phyloP scores from a whole-genome alignment of 352 stramenopile genomes.

The Phytophthora hybrid region DNA sequence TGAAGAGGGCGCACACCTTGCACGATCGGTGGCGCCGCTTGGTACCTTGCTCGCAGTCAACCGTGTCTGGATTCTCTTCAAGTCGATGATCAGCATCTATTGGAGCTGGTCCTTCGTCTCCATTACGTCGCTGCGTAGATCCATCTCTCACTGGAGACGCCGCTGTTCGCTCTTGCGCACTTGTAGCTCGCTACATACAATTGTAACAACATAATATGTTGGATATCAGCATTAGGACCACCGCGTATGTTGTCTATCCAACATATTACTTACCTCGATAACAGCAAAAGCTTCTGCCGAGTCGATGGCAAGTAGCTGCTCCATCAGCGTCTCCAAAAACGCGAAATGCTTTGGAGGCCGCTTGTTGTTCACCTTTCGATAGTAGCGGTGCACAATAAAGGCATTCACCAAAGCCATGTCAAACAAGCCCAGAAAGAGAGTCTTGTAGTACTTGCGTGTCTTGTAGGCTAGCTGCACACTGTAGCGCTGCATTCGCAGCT shows the following conservation, averaged over 20 bases:
- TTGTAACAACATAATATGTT: constrained; percentile 5
- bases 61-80: constrained; percentile 1
- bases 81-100: background rate
- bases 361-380: background rate
- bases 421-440: constrained; percentile 29
- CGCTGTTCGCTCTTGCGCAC: background rate
- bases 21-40: background rate
- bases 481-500: constrained; percentile 23
- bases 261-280: constrained; percentile 10
- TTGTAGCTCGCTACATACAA: constrained; percentile 1
- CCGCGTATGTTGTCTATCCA: constrained; percentile 1
- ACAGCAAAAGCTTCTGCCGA: background rate
- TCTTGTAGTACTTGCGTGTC: constrained; percentile 39
- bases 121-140: background rate
- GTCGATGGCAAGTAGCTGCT: constrained; percentile 7
- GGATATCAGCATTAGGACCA: background rate
- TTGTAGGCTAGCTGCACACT: constrained; percentile 20
- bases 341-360: constrained; percentile 1
- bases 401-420: constrained; percentile 37
- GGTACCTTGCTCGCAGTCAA: background rate
- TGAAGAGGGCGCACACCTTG: constrained; percentile 5
- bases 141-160: background rate
- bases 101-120: too few species aligned
- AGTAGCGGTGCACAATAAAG: constrained; percentile 22
- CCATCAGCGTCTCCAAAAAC: constrained; percentile 6